Evolutionary conservation across 192 early-diverging fungal species (phyloP).

Genomic region (Dissophora ornata): DNA sequence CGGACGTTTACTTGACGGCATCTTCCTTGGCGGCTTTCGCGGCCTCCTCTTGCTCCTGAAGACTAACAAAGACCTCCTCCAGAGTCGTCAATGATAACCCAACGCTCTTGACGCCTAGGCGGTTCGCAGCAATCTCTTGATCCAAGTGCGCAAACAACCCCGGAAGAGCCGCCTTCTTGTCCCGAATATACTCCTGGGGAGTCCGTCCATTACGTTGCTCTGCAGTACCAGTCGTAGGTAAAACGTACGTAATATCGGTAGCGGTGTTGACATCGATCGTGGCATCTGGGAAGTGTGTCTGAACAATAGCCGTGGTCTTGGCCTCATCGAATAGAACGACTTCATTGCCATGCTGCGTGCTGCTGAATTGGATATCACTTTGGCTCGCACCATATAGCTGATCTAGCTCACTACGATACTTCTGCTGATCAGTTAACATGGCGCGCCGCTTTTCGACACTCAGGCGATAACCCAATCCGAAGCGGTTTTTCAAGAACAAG

Average conservation of each 20-base stretch:
- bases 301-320: slow-evolving; percentile 27
- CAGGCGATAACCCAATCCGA: slow-evolving; percentile 68
- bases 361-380: neutral
- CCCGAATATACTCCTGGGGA: slow-evolving; percentile 40
- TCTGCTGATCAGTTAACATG: slow-evolving; percentile 42
- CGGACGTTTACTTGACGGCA: no score
- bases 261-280: slow-evolving; percentile 42
- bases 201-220: slow-evolving; percentile 41
- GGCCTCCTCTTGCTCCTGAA: slow-evolving; percentile 43
- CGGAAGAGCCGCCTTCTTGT: slow-evolving; percentile 31
- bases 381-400: no score
- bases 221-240: slow-evolving; percentile 34
- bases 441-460: slow-evolving; percentile 55
- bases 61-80: slow-evolving; percentile 64
- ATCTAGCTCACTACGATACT: slow-evolving; percentile 1
- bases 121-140: slow-evolving; percentile 39
- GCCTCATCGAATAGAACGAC: slow-evolving; percentile 43
- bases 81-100: slow-evolving; percentile 61
- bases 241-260: slow-evolving; percentile 52
- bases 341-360: no score
- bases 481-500: slow-evolving; percentile 66
- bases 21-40: slow-evolving; percentile 19
- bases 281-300: slow-evolving; percentile 50
- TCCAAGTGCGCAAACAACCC: slow-evolving; percentile 40
- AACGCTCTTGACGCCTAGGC: slow-evolving; percentile 49